phyloP scores from a whole-genome alignment of 2,329 filamentous ascomycete species.

The Podosphaera xanthii region DNA sequence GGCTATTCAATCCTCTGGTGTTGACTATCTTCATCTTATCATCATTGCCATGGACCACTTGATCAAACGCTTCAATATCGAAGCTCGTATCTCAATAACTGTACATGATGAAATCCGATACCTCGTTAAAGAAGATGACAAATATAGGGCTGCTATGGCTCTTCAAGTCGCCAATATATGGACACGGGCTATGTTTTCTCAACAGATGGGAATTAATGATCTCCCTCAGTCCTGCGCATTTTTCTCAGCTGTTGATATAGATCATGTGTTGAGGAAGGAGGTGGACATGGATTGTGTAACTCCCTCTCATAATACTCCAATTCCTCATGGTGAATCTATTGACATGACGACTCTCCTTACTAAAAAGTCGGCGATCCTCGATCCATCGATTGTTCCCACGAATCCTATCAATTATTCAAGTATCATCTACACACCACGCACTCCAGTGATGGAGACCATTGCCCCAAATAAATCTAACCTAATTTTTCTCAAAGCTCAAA shows the following conservation, averaged over 20 bases:
- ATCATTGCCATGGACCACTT: slow-evolving; percentile 92
- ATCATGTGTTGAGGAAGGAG: slow-evolving; percentile 88
- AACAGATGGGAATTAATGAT: slow-evolving; percentile 91
- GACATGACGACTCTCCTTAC: slow-evolving; percentile 60
- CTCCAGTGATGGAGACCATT: slow-evolving; percentile 59
- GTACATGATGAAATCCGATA: slow-evolving; percentile 97
- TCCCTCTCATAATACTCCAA: slow-evolving; percentile 57
- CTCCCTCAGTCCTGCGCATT: slow-evolving; percentile 85
- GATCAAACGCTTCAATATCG: slow-evolving; percentile 59
- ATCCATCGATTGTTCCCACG: slow-evolving; percentile 34
- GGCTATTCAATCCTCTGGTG: slow-evolving; percentile 93
- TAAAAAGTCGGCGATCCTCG: slow-evolving; percentile 43
- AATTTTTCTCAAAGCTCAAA: slow-evolving; percentile 64
- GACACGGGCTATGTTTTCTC: slow-evolving; percentile 92
- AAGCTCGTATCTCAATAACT: slow-evolving; percentile 71
- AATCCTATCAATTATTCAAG: slow-evolving; percentile 33
- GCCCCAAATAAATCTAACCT: slow-evolving; percentile 21
- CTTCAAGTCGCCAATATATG: slow-evolving; percentile 85
- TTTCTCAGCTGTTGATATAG: slow-evolving; percentile 88
- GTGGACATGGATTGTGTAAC: slow-evolving; percentile 96
- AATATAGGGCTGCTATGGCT: slow-evolving; percentile 76
- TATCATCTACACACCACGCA: slow-evolving; percentile 46
- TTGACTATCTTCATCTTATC: slow-evolving; percentile 88
- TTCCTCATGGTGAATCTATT: slow-evolving; percentile 65
- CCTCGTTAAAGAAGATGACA: slow-evolving; percentile 63